These are phyloP conservation scores for Kuraishia hungarica DNA, from an alignment of 805 yeast genomes.

Conservation along the genomic window DNA sequence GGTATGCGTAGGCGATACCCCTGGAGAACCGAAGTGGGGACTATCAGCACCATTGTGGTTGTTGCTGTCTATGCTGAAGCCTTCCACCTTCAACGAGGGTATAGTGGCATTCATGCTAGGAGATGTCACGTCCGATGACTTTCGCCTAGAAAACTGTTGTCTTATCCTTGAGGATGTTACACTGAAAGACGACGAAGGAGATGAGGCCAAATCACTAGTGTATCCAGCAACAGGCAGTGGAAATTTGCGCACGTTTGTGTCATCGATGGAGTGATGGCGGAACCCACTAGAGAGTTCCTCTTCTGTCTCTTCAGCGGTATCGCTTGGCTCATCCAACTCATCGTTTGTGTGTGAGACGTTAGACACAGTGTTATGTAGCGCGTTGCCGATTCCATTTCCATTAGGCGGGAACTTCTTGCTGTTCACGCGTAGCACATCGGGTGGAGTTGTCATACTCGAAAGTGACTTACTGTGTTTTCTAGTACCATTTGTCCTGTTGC, in stretches of 20 bases:
- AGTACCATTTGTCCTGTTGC: not conserved
- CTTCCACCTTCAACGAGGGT: not conserved
- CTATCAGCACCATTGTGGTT: not conserved
- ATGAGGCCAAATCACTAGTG: not conserved
- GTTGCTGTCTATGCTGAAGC: not conserved
- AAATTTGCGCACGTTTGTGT: not conserved
- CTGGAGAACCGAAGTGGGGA: not conserved
- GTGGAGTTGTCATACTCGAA: slow-evolving; percentile 28
- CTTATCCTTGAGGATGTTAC: not conserved
- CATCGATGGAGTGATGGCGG: not conserved
- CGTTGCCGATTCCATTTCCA: not conserved
- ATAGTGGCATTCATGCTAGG: not conserved
- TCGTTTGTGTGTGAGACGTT: not conserved
- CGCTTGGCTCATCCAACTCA: not conserved
- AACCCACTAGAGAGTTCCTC: not conserved
- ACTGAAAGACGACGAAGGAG: not conserved
- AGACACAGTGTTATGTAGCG: not conserved
- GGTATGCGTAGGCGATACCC: not conserved
- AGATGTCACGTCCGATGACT: not conserved
- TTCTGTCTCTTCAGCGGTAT: not conserved
- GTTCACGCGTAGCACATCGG: slow-evolving; percentile 9
- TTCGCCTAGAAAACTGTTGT: not conserved
- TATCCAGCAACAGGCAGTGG: not conserved
- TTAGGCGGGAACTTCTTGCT: not conserved
- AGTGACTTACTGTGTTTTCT: slow-evolving; percentile 21